Base-by-base conservation (phyloP, 75 land plant genomes). In the Azolla pinnata region DNA sequence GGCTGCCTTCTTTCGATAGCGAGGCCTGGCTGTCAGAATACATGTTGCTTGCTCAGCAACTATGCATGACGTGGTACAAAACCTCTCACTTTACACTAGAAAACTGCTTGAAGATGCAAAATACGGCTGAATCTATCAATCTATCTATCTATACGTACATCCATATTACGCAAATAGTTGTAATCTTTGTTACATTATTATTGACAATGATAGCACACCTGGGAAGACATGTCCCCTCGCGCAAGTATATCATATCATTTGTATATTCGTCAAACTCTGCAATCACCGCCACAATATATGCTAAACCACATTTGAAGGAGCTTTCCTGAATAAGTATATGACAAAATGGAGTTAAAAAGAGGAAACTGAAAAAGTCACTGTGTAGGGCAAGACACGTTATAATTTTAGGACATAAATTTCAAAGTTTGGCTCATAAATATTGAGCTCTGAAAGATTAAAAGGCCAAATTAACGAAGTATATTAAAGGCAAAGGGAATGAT, bases 231-330 rank as follows among this genome's bases (percentile, higher is more conserved):
- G 97, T 82, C 0, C 97, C 97, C 50, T 80, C 93, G 24, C 74
- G 57, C 76, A 88, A 52, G 60, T 88, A 77, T 38, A 91, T 88
- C 50, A 84, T 46, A 51, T 91, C 97, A 63, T 82, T 91, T 31
- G 77, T 68, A 46, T 91, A 88, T 42, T 91, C 97, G 62, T 88
- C 97, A 56, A 88, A 87, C 57, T 85, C 29, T 20, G 95, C 83
- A 28, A 84, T 65, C 10, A 69, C 70, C 1, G 88, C 67, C 2
- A 91, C 60, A 29, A 84, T 76, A 46, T 84, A 88, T 0, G 78
- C 74, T 26, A 88, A 65, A 47, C 97, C 97, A 72, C 75, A 62
- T 33, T 29, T 23, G 18, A 84, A 26, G 1, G 95, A 87, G 25
- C 62, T 61, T 49, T 90, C 88, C 97, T 87, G 64, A 7, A 67